Evolutionary conservation across 164 flowering plant genomes (phyloP), one percentile per base, ranked within the genome.

Genomic region (Berberis vulgaris): DNA sequence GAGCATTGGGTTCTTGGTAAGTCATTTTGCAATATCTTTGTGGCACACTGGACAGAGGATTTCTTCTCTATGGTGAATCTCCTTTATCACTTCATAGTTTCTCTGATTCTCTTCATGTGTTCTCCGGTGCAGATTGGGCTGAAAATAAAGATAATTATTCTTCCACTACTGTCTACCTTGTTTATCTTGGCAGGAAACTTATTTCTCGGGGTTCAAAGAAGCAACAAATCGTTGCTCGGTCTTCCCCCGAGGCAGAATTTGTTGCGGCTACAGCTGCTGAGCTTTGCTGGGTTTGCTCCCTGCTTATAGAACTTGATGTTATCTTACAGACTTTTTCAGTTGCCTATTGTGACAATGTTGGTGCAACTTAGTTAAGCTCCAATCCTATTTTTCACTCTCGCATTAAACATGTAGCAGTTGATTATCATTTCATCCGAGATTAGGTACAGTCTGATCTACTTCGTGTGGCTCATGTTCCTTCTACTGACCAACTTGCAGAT

Each of bases 281-380:
- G 26, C 44, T 58, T 1, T 4, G 0, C 1, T 58, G 45, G 61
- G 12, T 43, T 11, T 7, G 9, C 1, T 6, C 11, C 38, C 38
- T 45, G 0, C 52, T 61, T 5, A 6, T 2, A 3, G 26, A 26
- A 26, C 26, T 26, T 26, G 26, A 26, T 26, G 26, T 26, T 26
- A 26, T 26, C 26, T 26, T 26, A 26, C 26, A 26, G 26, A 26
- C 26, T 26, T 26, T 0, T 26, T 26, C 26, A 26, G 26, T 26
- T 3, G 26, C 46, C 41, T 61, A 12, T 10, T 26, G 53, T 45
- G 63, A 61, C 42, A 61, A 61, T 61, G 50, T 61, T 45, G 43
- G 50, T 8, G 53, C 63, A 0, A 60, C 49, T 3, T 45, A 47
- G 52, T 6, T 26, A 26, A 26, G 26, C 0, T 26, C 0, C 26